Evolutionary conservation across 352 stramenopile species (phyloP).

Genomic region (Globisporangium recalcitrans): DNA sequence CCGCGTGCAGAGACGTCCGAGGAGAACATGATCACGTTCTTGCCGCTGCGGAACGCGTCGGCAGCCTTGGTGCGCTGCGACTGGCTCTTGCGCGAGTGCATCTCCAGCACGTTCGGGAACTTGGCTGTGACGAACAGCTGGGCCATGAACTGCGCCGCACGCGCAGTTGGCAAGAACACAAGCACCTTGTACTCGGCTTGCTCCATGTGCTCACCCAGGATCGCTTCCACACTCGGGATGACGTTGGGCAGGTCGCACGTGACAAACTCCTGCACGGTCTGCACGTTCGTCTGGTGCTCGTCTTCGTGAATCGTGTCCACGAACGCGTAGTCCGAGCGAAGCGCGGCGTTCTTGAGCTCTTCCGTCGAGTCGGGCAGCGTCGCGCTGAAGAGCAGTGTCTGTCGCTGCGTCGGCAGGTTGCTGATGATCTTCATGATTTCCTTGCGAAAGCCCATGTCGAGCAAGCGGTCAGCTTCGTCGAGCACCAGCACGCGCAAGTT

Average conservation of each 20-base stretch:
- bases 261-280: constrained; percentile 85
- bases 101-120: constrained; percentile 86
- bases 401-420: constrained; percentile 53
- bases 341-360: constrained; percentile 80
- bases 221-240: constrained; percentile 58
- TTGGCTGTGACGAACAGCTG: constrained; percentile 82
- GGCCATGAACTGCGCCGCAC: constrained; percentile 85
- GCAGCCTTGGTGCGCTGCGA: constrained; percentile 79
- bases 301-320: constrained; percentile 93
- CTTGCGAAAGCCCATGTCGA: constrained; percentile 94
- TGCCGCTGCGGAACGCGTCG: constrained; percentile 85
- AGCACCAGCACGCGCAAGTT: constrained; percentile 77
- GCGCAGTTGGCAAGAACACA: constrained; percentile 92
- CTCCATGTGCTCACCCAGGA: constrained; percentile 76
- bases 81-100: constrained; percentile 96
- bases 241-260: constrained; percentile 70
- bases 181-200: constrained; percentile 90
- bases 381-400: constrained; percentile 95
- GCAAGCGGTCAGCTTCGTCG: constrained; percentile 95
- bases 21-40: constrained; percentile 91
- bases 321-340: constrained; percentile 85
- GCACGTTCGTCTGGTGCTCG: constrained; percentile 86
- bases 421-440: constrained; percentile 90
- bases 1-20: constrained; percentile 92
- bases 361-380: constrained; percentile 88